A percentile compares a stretch with the other conserved stretches of the same genome.
phyloP scores from a whole-genome alignment of 345 rosid species.

The Leavenworthia alabamica region DNA sequence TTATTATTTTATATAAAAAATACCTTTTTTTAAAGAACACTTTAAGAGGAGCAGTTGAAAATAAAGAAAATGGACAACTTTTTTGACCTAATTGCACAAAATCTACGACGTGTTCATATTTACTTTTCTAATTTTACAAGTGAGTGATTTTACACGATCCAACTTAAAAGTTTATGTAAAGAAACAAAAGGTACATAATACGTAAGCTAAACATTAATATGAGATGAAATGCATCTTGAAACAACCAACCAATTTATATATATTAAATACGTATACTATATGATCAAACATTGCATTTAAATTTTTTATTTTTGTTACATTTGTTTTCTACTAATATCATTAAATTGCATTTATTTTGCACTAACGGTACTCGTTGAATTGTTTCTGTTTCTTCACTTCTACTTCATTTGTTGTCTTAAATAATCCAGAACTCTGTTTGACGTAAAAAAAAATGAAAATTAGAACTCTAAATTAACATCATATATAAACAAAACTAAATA shows the following conservation, averaged over 20 bases:
- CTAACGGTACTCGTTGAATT: conserved; percentile 1
- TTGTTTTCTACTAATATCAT: conserved; percentile 1
- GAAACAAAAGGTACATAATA: not conserved
- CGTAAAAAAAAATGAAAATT: not conserved
- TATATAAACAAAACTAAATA: not conserved
- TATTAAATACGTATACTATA: conserved; percentile 3
- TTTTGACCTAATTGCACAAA: too few relatives aligned
- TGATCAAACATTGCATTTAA: not conserved
- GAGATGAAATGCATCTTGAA: not conserved
- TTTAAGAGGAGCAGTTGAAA: too few relatives aligned
- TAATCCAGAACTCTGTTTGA: not conserved
- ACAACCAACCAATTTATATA: conserved; percentile 1
- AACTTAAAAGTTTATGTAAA: not conserved
- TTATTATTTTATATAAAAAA: not conserved
- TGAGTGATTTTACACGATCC: not conserved
- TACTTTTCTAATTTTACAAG: too few relatives aligned
- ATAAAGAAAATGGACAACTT: too few relatives aligned
- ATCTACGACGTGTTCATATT: too few relatives aligned
- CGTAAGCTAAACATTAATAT: not conserved
- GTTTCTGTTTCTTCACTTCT: not conserved
- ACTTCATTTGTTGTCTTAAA: not conserved
- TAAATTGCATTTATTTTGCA: not conserved
- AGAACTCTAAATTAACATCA: not conserved
- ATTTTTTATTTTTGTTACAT: not conserved
- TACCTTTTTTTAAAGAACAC: too few relatives aligned